Base-by-base conservation (phyloP, 257 asterid genomes). In the Salvia splendens region DNA sequence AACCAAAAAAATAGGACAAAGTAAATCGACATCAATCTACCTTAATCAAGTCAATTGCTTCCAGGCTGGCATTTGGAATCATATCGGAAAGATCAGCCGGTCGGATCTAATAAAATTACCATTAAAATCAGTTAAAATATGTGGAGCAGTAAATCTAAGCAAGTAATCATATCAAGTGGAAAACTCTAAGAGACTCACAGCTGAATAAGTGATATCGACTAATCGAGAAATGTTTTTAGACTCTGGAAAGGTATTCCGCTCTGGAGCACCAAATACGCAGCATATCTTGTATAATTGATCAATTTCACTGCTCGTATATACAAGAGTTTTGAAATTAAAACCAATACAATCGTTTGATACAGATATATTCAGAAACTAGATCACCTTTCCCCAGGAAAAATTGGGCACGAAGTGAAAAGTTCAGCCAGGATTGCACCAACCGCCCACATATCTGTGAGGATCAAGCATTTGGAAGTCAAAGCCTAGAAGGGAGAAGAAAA, bases 351-450 rank as follows among this genome's bases (percentile, higher is more conserved):
- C 0, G 6, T 5, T 38, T 15, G 30, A 43, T 3, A 43, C 49
- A 43, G 4, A 12, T 46, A 63, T 33, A 54, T 2, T 70, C 7
- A 41, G 16, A 14, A 46, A 28, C 30, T 11, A 57, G 72, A 75
- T 41, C 41, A 87, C 98, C 98, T 92, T 89, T 86, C 95, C 71
- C 98, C 97, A 5, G 98, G 98, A 77, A 92, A 92, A 64, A 89
- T 83, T 5, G 97, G 96, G 76, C 82, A 64, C 63, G 67, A 82
- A 64, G 95, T 89, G 87, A 92, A 87, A 85, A 92, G 97, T 76
- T 89, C 98, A 61, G 97, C 98, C 60, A 92, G 81, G 77, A 89
- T 79, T 33, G 97, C 93, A 61, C 98, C 98, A 84, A 89, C 85
- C 4, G 98, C 97, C 98, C 98, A 92, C 96, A 92, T 87, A 81